Percentiles rank a stretch among this genome's conserved stretches.
phyloP scores from a whole-genome alignment of 805 yeast species.

The Yarrowia osloensis region DNA sequence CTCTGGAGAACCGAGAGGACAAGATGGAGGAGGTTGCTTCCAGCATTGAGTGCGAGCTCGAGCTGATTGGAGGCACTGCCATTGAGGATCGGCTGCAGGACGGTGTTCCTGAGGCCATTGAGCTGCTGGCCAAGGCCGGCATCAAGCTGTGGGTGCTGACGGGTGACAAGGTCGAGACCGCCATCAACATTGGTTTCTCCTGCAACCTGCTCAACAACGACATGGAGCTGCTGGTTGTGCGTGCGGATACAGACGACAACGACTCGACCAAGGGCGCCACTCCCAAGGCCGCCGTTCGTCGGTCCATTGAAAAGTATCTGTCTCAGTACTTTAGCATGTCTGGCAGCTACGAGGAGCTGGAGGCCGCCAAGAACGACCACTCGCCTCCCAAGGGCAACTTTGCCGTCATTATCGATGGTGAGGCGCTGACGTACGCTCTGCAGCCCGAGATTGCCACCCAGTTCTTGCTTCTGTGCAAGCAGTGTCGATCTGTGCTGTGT shows the following conservation, averaged over 20 bases:
- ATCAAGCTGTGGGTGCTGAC: constrained; percentile 83
- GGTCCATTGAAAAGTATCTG: constrained; percentile 51
- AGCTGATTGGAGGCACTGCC: constrained; percentile 76
- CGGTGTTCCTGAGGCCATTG: constrained; percentile 77
- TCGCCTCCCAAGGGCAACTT: constrained; percentile 58
- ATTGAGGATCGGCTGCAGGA: constrained; percentile 79
- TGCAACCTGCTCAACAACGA: constrained; percentile 71
- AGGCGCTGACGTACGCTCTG: constrained; percentile 58
- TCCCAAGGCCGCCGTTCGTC: constrained; percentile 36
- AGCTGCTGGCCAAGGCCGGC: constrained; percentile 69
- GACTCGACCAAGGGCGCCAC: constrained; percentile 39
- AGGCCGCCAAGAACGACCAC: constrained; percentile 60
- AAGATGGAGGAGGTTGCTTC: constrained; percentile 59
- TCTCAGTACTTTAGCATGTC: constrained; percentile 53
- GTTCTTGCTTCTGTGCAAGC: constrained; percentile 71
- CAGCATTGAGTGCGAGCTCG: constrained; percentile 60
- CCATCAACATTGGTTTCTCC: constrained; percentile 82
- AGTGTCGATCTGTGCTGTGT: constrained; percentile 75
- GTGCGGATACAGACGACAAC: constrained; percentile 41
- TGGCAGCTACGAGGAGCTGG: constrained; percentile 51
- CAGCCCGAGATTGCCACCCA: constrained; percentile 51
- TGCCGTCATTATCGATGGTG: constrained; percentile 76
- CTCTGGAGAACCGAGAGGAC: constrained; percentile 64
- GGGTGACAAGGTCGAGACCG: constrained; percentile 86
- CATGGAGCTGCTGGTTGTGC: constrained; percentile 68